phyloP scores from a whole-genome alignment of 768 basidiomycete genomes.

The Lyophyllum atratum region DNA sequence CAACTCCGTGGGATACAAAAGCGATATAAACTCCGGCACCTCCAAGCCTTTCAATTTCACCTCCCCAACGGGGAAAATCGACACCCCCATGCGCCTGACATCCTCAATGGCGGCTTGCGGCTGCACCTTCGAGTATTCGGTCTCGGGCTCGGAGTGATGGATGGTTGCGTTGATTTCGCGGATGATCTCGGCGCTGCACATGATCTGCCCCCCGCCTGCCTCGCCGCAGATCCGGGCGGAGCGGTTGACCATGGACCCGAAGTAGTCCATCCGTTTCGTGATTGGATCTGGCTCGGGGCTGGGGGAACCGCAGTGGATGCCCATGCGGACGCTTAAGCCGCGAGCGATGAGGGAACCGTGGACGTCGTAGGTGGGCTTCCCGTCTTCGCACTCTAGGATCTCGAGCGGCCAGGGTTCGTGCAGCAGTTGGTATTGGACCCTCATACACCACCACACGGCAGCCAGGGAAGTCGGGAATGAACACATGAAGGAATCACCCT shows the following conservation, averaged over 20 bases:
- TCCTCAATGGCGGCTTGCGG: slow-evolving; percentile 68
- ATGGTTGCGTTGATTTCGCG: slow-evolving; percentile 75
- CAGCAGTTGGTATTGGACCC: slow-evolving; percentile 81
- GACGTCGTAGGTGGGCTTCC: slow-evolving; percentile 72
- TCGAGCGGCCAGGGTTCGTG: slow-evolving; percentile 89
- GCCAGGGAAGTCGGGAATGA: slow-evolving; percentile 89
- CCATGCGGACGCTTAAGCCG: slow-evolving; percentile 95
- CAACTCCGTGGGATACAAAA: slow-evolving; percentile 78
- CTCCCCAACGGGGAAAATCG: slow-evolving; percentile 80
- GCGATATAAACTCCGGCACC: slow-evolving; percentile 83
- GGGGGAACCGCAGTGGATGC: slow-evolving; percentile 90
- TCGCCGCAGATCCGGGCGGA: slow-evolving; percentile 80
- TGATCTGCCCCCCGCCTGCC: slow-evolving; percentile 92
- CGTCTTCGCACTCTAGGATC: slow-evolving; percentile 91
- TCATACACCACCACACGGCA: slow-evolving; percentile 89
- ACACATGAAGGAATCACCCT: slow-evolving; percentile 99
- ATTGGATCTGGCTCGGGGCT: slow-evolving; percentile 90
- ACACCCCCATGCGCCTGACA: slow-evolving; percentile 70
- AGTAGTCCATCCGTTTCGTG: slow-evolving; percentile 96
- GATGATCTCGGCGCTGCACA: slow-evolving; percentile 86
- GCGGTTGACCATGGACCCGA: slow-evolving; percentile 95
- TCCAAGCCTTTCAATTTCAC: slow-evolving; percentile 94
- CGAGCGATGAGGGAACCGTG: slow-evolving; percentile 73
- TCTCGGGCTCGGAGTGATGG: slow-evolving; percentile 53
- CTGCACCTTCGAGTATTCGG: slow-evolving; percentile 61